Evolutionary conservation across 306 rosid species (phyloP), one percentile per base, ranked within the genome.

Genomic region (Bauhinia variegata): DNA sequence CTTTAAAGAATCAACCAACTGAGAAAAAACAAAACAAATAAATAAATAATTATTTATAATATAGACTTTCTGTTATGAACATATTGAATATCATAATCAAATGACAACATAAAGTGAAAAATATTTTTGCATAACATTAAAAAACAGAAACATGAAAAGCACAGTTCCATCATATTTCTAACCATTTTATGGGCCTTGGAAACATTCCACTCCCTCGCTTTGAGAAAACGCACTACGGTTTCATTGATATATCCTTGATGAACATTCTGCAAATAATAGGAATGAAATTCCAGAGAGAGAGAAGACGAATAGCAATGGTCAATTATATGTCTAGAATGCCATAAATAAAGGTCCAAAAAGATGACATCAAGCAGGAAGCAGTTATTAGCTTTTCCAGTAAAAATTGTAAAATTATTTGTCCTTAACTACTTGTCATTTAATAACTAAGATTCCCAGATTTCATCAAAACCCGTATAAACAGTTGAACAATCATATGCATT

Each of bases 181-280:
- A 88, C 98, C 98, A 92, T 92, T 82, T 86, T 87, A 70, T 92
- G 91, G 51, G 96, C 93, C 80, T 87, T 84, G 70, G 82, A 32
- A 70, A 77, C 91, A 74, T 92, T 85, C 81, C 87, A 77, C 12
- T 89, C 98, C 75, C 99, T 89, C 51, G 99, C 99, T 79, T 77
- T 93, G n/a, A 93, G 89, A 71, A 93, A 93, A n/a, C 99, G 89
- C 13, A 30, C 44, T 48, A 87, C 69, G 44, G 89, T 89, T 75
- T 92, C 96, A 9, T 77, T 49, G 52, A 70, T 32, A 61, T 74
- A 66, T 58, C 96, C 96, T 83, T 87, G 93, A 83, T 92, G 98
- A 72, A 92, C 86, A 86, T 87, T 86, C 98, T 92, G 83, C 65
- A 72, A 67, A 70, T 61, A 62, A 71, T 43, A 36, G n/a, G 42